A percentile compares a stretch with the other conserved stretches of the same genome.
These are phyloP conservation scores for Abrus precatorius DNA, from an alignment of 306 rosid species.

Conservation along the genomic window DNA sequence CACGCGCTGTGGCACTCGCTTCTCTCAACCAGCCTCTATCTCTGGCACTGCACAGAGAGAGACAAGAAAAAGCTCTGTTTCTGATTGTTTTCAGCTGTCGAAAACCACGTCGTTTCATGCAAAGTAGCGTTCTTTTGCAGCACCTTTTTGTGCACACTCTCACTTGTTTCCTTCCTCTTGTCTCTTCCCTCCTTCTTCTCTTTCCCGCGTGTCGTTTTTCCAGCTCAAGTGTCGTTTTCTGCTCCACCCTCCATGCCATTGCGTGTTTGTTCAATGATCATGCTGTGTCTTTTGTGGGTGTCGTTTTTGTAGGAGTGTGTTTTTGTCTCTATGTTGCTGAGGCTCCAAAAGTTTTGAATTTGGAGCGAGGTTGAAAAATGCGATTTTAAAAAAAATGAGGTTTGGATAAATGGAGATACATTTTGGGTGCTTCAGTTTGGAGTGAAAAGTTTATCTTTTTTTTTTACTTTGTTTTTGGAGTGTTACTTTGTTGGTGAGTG, in stretches of 20 bases:
- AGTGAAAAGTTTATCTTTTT: not conserved
- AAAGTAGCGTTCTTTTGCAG: not conserved
- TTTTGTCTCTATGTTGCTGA: constrained; percentile 2
- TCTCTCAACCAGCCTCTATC: constrained; percentile 35
- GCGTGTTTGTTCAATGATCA: not conserved
- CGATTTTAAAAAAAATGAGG: not conserved
- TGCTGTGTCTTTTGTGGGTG: constrained; percentile 13
- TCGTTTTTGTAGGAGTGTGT: not conserved
- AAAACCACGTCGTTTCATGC: constrained; percentile 35
- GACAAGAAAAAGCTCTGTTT: not conserved
- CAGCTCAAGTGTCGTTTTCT: constrained; percentile 41
- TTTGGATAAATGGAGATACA: constrained; percentile 43
- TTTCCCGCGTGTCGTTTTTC: constrained; percentile 39
- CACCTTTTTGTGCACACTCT: not conserved
- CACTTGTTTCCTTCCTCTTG: constrained; percentile 37
- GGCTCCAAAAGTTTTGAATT: too few relatives aligned
- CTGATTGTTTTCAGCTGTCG: not conserved
- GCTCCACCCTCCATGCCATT: not conserved
- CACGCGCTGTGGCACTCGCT: constrained; percentile 19
- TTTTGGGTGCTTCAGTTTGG: constrained; percentile 16
- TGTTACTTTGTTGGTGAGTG: not conserved
- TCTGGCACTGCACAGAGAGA: constrained; percentile 32
- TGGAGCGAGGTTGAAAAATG: too few relatives aligned
- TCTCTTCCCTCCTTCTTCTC: not conserved
- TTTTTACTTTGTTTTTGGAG: constrained; percentile 2